These are phyloP conservation scores for Chaetomium globosum DNA, from an alignment of 2,329 filamentous ascomycete species.

Conservation along the genomic window DNA sequence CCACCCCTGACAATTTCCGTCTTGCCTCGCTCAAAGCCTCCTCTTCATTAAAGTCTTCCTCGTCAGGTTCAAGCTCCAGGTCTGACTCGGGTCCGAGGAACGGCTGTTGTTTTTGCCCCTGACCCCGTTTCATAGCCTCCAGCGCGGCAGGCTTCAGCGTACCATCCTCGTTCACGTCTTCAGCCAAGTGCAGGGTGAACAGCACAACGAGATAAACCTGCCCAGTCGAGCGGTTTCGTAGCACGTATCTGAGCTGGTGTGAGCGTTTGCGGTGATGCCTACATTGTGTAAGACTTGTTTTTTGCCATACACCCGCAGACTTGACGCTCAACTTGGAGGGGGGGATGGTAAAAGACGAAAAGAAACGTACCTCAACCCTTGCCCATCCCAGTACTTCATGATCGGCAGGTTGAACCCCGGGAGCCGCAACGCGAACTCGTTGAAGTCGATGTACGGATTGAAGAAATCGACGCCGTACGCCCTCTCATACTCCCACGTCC, in stretches of 20 bases:
- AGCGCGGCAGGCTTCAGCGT: slow-evolving; percentile 52
- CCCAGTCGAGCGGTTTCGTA: slow-evolving; percentile 76
- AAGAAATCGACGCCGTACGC: slow-evolving; percentile 70
- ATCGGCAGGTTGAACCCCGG: slow-evolving; percentile 74
- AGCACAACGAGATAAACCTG: slow-evolving; percentile 79
- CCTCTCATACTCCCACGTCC: slow-evolving; percentile 58
- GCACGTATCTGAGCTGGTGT: slow-evolving; percentile 86
- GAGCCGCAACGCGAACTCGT: slow-evolving; percentile 68
- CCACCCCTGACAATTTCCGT: slow-evolving; percentile 42
- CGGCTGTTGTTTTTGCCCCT: slow-evolving; percentile 38
- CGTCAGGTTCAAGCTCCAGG: slow-evolving; percentile 27
- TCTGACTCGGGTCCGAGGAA: slow-evolving; percentile 31
- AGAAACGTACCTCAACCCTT: slow-evolving; percentile 64
- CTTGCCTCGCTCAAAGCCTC: slow-evolving; percentile 46
- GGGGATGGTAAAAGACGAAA: slow-evolving; percentile 30
- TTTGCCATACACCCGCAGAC: background rate
- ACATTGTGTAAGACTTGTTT: slow-evolving; percentile 27
- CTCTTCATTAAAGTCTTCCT: slow-evolving; percentile 42
- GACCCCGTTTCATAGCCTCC: slow-evolving; percentile 34
- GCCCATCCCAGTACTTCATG: slow-evolving; percentile 78
- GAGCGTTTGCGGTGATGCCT: slow-evolving; percentile 60
- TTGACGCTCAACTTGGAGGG: too few species aligned
- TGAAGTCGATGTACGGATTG: slow-evolving; percentile 89
- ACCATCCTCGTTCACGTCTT: slow-evolving; percentile 64
- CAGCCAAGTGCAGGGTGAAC: slow-evolving; percentile 74